These are phyloP conservation scores for Sisymbrium irio DNA, from an alignment of 345 rosid species.

Conservation along the genomic window DNA sequence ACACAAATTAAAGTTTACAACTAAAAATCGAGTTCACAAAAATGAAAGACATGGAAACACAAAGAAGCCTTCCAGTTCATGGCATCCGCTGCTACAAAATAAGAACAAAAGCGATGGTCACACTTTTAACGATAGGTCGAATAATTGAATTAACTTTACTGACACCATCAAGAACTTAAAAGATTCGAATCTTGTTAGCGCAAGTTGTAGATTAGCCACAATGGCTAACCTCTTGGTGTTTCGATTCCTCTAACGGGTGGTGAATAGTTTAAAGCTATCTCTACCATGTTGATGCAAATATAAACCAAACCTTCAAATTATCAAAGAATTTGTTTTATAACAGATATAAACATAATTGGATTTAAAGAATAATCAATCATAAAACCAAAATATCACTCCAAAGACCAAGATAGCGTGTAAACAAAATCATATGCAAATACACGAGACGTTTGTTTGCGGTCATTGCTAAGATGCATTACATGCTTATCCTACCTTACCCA, in stretches of 20 bases:
- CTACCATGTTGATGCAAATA: neutral
- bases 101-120: neutral
- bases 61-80: neutral
- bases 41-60: neutral
- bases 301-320: neutral
- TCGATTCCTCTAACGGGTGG: neutral
- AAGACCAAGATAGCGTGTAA: neutral
- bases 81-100: neutral
- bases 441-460: neutral
- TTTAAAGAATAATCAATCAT: neutral
- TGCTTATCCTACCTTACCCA: neutral
- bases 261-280: neutral
- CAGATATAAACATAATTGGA: neutral
- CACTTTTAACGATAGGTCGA: neutral
- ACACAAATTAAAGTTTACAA: no score
- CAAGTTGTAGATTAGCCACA: neutral
- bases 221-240: neutral
- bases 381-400: neutral
- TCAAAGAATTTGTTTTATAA: neutral
- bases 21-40: neutral
- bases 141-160: neutral
- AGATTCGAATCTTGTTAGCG: neutral
- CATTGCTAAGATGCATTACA: neutral
- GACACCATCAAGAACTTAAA: neutral
- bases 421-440: neutral